Evolutionary conservation across 371 early-diverging fungal genomes (phyloP), one percentile per base, ranked within the genome.

Genomic region (Apophysomyces trapeziformis): DNA sequence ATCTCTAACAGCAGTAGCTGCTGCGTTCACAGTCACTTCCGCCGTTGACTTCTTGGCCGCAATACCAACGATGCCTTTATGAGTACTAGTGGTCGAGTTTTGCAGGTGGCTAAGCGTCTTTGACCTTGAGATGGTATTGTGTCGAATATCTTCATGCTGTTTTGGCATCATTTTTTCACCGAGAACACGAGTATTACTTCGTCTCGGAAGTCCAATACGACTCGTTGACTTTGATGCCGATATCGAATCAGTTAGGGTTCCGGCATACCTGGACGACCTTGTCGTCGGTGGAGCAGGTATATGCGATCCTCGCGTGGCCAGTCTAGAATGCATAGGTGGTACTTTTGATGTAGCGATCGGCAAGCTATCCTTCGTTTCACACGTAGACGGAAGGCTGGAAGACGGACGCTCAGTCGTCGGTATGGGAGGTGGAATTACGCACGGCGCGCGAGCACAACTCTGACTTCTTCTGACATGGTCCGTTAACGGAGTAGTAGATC

Each of bases 241-340:
- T 21, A 50, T 21, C 21, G 21, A 5, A 21, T 9, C 16, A 0
- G 9, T n/a, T 50, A 26, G 1, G 11, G 8, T 50, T 21, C 18
- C 54, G n/a, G 54, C 16, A 21, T 26, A 26, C 4, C 36, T 61
- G 16, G 67, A 62, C 37, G 67, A 61, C 18, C 57, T 35, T 43
- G 62, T 58, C 16, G 62, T 58, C 4, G 67, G 61, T 6, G 64
- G 59, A 9, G 60, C 54, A 35, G 68, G 68, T 37, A 68, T 64
- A 60, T 68, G 68, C 11, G 64, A 64, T 26, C 64, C 68, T 8
- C 68, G 60, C 26, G 47, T 64, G 32, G 44, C 47, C 9, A 68
- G 62, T 50, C n/a, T 50, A 9, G 54, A 50, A 26, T 50, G 16
- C 0, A 26, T 21, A 7, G 54, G 54, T 21, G 9, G 54, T 9